phyloP scores from a whole-genome alignment of 129 eudicot species.

The Tagetes patula region DNA sequence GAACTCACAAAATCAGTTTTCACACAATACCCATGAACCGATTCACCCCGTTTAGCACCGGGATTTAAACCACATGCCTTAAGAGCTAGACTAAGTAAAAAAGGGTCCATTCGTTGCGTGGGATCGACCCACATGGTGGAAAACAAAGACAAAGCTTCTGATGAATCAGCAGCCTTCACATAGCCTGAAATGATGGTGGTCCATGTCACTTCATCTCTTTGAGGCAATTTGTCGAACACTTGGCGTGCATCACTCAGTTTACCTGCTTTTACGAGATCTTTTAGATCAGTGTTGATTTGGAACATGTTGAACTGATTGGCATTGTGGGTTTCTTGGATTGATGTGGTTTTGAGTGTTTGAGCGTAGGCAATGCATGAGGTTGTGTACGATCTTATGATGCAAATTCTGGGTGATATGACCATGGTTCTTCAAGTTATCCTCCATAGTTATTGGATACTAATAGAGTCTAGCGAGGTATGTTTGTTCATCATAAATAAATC shows the following conservation, averaged over 20 bases:
- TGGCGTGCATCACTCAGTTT: conserved; percentile 59
- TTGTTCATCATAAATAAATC: background rate
- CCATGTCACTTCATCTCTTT: conserved; percentile 82
- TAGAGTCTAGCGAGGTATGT: background rate
- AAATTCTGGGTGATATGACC: conserved; percentile 42
- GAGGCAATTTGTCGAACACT: conserved; percentile 72
- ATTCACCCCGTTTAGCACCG: conserved; percentile 46
- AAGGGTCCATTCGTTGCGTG: conserved; percentile 53
- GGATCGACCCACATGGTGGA: conserved; percentile 57
- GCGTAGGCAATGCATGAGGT: conserved; percentile 41
- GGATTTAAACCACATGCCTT: conserved; percentile 69
- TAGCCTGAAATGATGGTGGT: conserved; percentile 75
- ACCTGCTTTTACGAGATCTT: conserved; percentile 51
- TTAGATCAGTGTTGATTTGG: conserved; percentile 47
- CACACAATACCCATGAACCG: conserved; percentile 64
- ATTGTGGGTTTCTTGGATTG: conserved; percentile 31
- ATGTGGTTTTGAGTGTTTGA: conserved; percentile 21
- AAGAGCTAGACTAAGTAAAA: conserved; percentile 62
- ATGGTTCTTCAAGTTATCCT: conserved; percentile 28
- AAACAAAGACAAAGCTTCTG: conserved; percentile 71
- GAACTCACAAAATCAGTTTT: conserved; percentile 62
- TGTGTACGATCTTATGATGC: conserved; percentile 43
- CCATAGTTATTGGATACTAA: background rate
- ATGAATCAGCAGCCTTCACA: conserved; percentile 49
- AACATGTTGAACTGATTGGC: conserved; percentile 33